Conservation (phyloP, 495 filamentous ascomycete genomes). For the Darksidea phi region DNA sequence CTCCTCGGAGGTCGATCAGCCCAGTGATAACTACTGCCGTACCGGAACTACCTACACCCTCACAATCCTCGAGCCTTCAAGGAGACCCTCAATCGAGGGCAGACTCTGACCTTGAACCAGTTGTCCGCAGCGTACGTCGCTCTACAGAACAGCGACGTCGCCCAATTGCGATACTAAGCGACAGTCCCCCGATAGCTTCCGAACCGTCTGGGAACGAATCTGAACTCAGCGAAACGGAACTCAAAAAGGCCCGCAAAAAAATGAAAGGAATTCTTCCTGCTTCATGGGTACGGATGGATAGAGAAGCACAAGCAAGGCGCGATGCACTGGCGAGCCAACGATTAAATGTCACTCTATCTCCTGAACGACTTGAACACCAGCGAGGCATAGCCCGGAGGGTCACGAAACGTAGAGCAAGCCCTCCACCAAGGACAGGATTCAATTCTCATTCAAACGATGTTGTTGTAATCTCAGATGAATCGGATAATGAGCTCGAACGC, state of each 20-base stretch:
- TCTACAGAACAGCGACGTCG: not conserved
- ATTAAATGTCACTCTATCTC: conserved; percentile 21
- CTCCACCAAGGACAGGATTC: not conserved
- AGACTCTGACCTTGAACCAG: conserved; percentile 1
- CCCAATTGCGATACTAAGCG: conserved; percentile 8
- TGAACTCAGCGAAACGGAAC: conserved; percentile 43
- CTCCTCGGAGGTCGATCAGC: not conserved
- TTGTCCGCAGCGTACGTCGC: not conserved
- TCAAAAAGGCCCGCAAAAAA: conserved; percentile 45
- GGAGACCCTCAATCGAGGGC: not conserved
- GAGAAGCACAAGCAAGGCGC: conserved; percentile 43
- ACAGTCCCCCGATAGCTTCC: conserved; percentile 3
- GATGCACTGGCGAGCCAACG: conserved; percentile 34
- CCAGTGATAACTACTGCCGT: not conserved
- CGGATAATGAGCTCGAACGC: conserved; percentile 6
- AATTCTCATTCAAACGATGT: not conserved
- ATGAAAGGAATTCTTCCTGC: conserved; percentile 88
- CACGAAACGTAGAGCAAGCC: not conserved
- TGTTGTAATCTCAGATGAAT: conserved; percentile 28
- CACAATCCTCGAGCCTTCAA: conserved; percentile 23
- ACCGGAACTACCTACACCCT: conserved; percentile 18
- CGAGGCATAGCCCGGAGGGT: conserved; percentile 52
- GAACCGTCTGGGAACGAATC: conserved; percentile 27
- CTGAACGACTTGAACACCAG: conserved; percentile 39
- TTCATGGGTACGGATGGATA: conserved; percentile 80